Base-by-base conservation (phyloP, 2,329 filamentous ascomycete species). In the Talaromyces verruculosus region DNA sequence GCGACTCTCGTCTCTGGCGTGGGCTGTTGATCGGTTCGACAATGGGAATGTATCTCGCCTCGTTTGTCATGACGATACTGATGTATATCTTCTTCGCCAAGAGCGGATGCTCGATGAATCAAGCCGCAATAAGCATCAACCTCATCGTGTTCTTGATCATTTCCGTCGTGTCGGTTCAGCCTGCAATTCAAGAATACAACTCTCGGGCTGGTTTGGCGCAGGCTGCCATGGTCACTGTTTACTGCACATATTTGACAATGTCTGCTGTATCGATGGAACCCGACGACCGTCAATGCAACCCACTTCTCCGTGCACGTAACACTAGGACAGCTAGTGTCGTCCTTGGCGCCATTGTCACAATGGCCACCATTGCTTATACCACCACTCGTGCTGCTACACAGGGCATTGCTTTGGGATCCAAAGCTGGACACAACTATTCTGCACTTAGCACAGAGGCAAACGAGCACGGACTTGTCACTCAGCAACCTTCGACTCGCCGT, bases 241-340 rank as follows among this genome's bases (percentile, higher is more conserved):
- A 99, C 84, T 99, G 95, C 86, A 98, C 95, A 51, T 99, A 99
- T 76, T 87, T 99, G 64, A 99, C 95, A 71, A 92, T 99, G 88
- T 97, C 93, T 2, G 95, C 95, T 30, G 95, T 99, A 0, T 96
- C 93, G 64, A 98, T 99, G 95, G 94, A 99, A 74, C 95, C 95
- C 0, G 94, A 98, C 77, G 89, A 97, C 82, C 90, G 91, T 72
- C 86, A 91, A 70, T 99, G 95, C 87, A 99, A 99, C 79, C 95
- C 95, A 8, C 85, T 99, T 37, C 84, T 97, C 68, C 81, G 87
- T 63, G 93, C 93, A 7, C 91, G 91, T 68, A 93, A 92, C 67
- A 95, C 94, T 10, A 88, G 95, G 68, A 96, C 91, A 7, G 95
- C 93, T 1, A 96, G 93, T 33, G 88, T 98, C 67, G 88, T 99